Percentiles rank a stretch among this genome's conserved stretches.
These are phyloP conservation scores for Anisodus tanguticus DNA, from an alignment of 257 asterid genomes.

Conservation along the genomic window DNA sequence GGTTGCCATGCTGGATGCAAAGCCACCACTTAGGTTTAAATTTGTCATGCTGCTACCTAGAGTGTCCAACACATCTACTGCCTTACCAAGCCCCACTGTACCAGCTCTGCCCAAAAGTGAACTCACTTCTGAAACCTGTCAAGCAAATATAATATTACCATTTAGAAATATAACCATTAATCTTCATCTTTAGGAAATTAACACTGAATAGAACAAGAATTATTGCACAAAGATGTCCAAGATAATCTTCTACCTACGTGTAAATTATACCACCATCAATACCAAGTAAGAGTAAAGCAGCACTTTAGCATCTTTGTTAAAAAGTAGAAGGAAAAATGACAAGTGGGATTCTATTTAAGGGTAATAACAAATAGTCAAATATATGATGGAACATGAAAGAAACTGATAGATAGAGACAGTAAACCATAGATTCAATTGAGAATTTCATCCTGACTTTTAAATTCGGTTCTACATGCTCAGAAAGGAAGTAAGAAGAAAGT, in stretches of 20 bases:
- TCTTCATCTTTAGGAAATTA: background rate
- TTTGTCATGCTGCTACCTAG: conserved; percentile 98
- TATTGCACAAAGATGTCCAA: background rate
- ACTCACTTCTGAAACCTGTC: conserved; percentile 94
- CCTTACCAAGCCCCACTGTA: conserved; percentile 57
- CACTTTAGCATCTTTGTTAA: conserved; percentile 3
- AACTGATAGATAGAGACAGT: background rate
- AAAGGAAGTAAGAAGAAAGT: background rate
- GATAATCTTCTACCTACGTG: background rate
- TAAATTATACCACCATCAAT: conserved; percentile 4
- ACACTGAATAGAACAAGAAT: background rate
- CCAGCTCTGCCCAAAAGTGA: conserved; percentile 91
- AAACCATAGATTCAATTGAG: background rate
- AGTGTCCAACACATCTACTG: conserved; percentile 92
- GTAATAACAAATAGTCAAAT: background rate
- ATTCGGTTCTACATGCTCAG: background rate
- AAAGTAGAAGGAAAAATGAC: background rate
- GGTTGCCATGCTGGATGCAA: conserved; percentile 81
- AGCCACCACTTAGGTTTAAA: conserved; percentile 78
- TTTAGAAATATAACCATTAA: conserved; percentile 7
- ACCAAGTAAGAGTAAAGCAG: conserved; percentile 2
- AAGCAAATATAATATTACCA: conserved; percentile 20
- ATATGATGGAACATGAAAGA: background rate
- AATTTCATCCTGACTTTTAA: background rate
- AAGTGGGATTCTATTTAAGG: background rate